A percentile compares a stretch with the other conserved stretches of the same genome.
phyloP scores from a whole-genome alignment of 306 rosid species.

The Aeschynomene evenia region DNA sequence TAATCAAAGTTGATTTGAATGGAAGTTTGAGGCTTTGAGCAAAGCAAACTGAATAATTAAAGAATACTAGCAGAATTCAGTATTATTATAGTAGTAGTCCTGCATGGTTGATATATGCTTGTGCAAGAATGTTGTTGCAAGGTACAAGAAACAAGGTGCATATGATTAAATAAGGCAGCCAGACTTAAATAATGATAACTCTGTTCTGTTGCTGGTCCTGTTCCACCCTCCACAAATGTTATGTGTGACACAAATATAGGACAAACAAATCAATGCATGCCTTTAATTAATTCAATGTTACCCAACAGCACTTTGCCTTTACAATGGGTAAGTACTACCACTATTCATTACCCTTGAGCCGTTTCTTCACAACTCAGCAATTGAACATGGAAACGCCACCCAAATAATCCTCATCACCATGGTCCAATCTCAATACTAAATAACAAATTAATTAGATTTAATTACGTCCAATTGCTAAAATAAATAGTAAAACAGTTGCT shows the following conservation, averaged over 20 bases:
- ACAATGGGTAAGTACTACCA: slow-evolving; percentile 2
- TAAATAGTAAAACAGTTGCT: not conserved
- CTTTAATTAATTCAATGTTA: slow-evolving; percentile 12
- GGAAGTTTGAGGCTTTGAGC: too few relatives aligned
- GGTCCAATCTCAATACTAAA: slow-evolving; percentile 37
- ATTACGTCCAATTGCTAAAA: not conserved
- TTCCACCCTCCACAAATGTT: too few relatives aligned
- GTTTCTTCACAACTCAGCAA: slow-evolving; percentile 25
- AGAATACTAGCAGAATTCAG: not conserved
- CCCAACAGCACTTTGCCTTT: slow-evolving; percentile 25
- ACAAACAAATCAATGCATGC: slow-evolving; percentile 15
- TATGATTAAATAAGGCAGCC: not conserved
- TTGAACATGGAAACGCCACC: slow-evolving; percentile 32
- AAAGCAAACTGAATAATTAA: not conserved
- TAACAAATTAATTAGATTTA: not conserved
- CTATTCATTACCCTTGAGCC: not conserved
- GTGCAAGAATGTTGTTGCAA: not conserved
- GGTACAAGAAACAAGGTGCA: not conserved
- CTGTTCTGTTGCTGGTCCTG: not conserved
- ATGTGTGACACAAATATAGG: not conserved
- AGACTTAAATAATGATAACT: not conserved
- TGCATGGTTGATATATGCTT: too few relatives aligned
- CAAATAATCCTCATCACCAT: not conserved
- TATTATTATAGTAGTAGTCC: not conserved
- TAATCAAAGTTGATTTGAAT: too few relatives aligned